Evolutionary conservation across 306 rosid species (phyloP).

Genomic region (Purshia tridentata): DNA sequence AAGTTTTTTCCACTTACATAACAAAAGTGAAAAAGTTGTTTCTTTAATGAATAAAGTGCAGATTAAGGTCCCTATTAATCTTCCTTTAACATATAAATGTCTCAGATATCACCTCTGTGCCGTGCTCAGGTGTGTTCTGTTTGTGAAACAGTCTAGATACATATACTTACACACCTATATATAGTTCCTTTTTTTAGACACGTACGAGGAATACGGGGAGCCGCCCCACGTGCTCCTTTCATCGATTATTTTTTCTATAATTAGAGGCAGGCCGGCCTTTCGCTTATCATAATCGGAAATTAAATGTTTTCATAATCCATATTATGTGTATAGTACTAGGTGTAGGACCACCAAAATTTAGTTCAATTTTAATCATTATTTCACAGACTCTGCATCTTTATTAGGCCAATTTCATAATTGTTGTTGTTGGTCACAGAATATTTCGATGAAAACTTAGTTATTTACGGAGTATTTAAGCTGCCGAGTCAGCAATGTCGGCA

Average conservation of each 20-base stretch:
- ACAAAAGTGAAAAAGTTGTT: constrained; percentile 3
- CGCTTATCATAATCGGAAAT: neutral
- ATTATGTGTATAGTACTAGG: too few relatives aligned
- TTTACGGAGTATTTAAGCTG: neutral
- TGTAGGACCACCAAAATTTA: too few relatives aligned
- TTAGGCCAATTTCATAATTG: too few relatives aligned
- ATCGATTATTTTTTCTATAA: neutral
- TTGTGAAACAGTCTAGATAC: neutral
- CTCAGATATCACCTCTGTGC: constrained; percentile 13
- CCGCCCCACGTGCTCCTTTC: neutral
- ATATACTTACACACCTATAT: neutral
- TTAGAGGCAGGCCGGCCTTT: neutral
- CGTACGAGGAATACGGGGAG: constrained; percentile 19
- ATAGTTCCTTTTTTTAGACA: neutral
- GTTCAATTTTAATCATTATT: too few relatives aligned
- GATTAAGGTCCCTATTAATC: neutral
- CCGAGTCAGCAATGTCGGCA: neutral
- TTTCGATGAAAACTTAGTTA: neutral
- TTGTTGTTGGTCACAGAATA: too few relatives aligned
- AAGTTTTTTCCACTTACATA: constrained; percentile 26
- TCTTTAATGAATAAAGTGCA: neutral
- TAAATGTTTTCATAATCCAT: too few relatives aligned
- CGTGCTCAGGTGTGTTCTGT: neutral
- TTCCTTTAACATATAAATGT: neutral
- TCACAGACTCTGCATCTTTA: too few relatives aligned